phyloP scores from a whole-genome alignment of 2,329 filamentous ascomycete genomes.

The Harringtonia lauricola region DNA sequence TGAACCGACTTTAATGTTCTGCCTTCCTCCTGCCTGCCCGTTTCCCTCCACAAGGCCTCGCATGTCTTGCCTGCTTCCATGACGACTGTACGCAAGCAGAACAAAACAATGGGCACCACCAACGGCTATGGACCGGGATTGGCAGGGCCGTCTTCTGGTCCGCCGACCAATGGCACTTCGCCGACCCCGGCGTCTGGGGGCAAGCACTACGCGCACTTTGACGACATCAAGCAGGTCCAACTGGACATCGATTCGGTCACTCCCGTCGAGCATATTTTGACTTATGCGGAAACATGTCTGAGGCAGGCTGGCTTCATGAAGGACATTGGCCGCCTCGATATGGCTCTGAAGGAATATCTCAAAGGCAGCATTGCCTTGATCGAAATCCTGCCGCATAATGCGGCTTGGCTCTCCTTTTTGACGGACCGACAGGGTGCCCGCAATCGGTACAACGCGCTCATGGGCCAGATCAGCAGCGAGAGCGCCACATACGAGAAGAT shows the following conservation, averaged over 20 bases:
- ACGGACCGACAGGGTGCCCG: slow-evolving; percentile 37
- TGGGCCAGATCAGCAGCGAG: slow-evolving; percentile 36
- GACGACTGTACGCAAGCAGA: no score
- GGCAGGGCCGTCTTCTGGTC: background rate
- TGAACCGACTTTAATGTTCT: background rate
- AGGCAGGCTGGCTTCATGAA: slow-evolving; percentile 50
- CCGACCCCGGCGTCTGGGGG: background rate
- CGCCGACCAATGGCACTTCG: background rate
- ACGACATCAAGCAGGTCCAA: slow-evolving; percentile 10
- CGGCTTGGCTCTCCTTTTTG: slow-evolving; percentile 58
- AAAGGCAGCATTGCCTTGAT: slow-evolving; percentile 69
- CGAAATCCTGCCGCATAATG: slow-evolving; percentile 64
- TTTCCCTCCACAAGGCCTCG: no score
- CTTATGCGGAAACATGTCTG: slow-evolving; percentile 39
- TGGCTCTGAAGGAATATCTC: slow-evolving; percentile 76
- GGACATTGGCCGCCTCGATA: slow-evolving; percentile 55
- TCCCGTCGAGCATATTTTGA: slow-evolving; percentile 42
- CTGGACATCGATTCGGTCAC: slow-evolving; percentile 35
- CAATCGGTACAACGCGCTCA: slow-evolving; percentile 36
- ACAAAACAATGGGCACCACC: background rate
- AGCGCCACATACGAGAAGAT: slow-evolving; percentile 42
- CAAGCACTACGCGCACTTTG: slow-evolving; percentile 9
- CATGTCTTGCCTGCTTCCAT: no score
- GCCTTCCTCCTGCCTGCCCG: no score
- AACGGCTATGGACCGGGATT: slow-evolving; percentile 3